Conservation (phyloP, 768 basidiomycete genomes). For the Termitomyces sp. region DNA sequence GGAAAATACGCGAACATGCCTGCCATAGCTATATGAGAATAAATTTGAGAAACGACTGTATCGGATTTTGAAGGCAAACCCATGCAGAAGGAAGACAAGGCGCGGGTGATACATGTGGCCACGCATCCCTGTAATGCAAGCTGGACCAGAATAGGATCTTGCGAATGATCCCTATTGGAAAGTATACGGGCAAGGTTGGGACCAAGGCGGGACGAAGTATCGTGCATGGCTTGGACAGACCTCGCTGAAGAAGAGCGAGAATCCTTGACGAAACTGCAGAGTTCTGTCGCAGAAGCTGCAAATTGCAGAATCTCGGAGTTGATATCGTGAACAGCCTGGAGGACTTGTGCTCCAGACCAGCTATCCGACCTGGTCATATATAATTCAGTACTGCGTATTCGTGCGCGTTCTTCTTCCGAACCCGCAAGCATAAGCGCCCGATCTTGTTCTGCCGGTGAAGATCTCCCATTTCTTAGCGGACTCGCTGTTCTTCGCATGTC, state of each 20-base stretch:
- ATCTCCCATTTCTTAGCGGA: slow-evolving; percentile 13
- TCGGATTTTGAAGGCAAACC: slow-evolving; percentile 71
- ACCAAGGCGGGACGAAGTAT: slow-evolving; percentile 61
- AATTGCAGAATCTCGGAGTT: slow-evolving; percentile 81
- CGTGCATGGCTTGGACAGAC: slow-evolving; percentile 48
- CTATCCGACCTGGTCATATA: slow-evolving; percentile 71
- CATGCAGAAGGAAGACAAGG: slow-evolving; percentile 67
- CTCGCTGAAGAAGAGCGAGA: slow-evolving; percentile 33
- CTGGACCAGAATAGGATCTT: slow-evolving; percentile 73
- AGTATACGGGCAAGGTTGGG: slow-evolving; percentile 55
- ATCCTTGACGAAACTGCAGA: slow-evolving; percentile 46
- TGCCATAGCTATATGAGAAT: slow-evolving; percentile 48
- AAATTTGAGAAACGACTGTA: slow-evolving; percentile 55
- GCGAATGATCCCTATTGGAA: slow-evolving; percentile 59
- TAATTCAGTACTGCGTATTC: slow-evolving; percentile 51
- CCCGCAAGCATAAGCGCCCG: slow-evolving; percentile 9
- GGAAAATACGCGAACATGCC: slow-evolving; percentile 30
- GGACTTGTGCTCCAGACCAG: slow-evolving; percentile 74
- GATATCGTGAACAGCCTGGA: slow-evolving; percentile 74
- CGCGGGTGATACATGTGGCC: slow-evolving; percentile 59
- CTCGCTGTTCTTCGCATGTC: slow-evolving; percentile 26
- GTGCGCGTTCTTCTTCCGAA: slow-evolving; percentile 51
- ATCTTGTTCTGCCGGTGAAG: slow-evolving; percentile 14
- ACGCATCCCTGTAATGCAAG: slow-evolving; percentile 71
- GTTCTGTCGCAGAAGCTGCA: slow-evolving; percentile 68